A percentile compares a stretch with the other conserved stretches of the same genome.
phyloP scores from a whole-genome alignment of 163 green algal genomes.

The Coccomyxa subellipsoidea region DNA sequence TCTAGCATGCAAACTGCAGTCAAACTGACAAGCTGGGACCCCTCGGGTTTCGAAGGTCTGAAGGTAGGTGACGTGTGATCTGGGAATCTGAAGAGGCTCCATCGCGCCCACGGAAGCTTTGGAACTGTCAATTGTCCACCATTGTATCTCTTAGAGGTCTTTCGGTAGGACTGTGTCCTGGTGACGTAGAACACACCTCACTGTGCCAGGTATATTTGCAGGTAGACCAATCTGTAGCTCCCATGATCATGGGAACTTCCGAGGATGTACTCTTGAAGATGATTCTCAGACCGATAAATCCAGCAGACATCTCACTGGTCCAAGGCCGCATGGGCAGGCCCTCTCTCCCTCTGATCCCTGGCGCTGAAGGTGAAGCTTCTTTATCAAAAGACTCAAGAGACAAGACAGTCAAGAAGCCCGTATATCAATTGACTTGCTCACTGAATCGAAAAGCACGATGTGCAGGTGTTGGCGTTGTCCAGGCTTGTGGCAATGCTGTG shows the following conservation, averaged over 20 bases:
- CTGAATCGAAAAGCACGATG: neutral
- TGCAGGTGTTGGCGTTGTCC: neutral
- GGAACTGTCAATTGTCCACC: too few relatives aligned
- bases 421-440: neutral
- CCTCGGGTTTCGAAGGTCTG: neutral
- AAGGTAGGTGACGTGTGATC: neutral
- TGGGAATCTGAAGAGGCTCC: neutral
- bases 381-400: neutral
- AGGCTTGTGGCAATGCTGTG: neutral
- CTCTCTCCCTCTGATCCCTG: neutral
- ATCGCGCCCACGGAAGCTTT: too few relatives aligned
- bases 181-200: too few relatives aligned
- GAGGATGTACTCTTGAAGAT: neutral
- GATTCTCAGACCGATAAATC: neutral
- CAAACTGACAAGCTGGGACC: neutral
- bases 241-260: neutral
- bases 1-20: neutral
- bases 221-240: neutral
- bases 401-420: too few relatives aligned
- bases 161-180: too few relatives aligned
- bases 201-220: too few relatives aligned
- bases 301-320: conserved; percentile 1
- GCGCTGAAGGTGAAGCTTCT: neutral
- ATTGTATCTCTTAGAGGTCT: too few relatives aligned
- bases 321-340: neutral